Evolutionary conservation across 176 grass and related monocot species (phyloP), one percentile per base, ranked within the genome.

Genomic region (Elaeis guineensis): DNA sequence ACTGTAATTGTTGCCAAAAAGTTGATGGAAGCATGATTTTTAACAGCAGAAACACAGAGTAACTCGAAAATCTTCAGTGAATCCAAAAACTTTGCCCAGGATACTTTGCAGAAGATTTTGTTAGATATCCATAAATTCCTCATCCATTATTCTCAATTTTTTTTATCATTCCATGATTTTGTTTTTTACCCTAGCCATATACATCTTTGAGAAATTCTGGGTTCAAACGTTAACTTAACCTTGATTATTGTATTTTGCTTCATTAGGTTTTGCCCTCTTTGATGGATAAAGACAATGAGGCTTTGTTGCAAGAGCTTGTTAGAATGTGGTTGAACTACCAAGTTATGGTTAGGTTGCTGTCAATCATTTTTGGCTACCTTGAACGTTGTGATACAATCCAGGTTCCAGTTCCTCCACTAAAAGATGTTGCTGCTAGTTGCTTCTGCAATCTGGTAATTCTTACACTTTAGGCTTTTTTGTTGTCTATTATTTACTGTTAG

Each of bases 241-340:
- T 5, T 28, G 25, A 28, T 28, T 28, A 28, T 28, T 5, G 25
- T 28, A 28, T 15, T 68, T 19, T 19, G 4, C 52, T 19, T 54
- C 52, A n/a, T 24, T 77, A 85, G 82, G 82, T 80, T 73, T 72
- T 76, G 50, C 82, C 82, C 63, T 72, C 58, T 69, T 77, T 85
- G 52, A 72, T 69, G 68, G 51, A 80, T 49, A 77, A 80, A 68
- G 55, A 25, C 62, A 60, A 60, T 44, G 82, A 72, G 1, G 24
- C 17, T 24, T 66, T 85, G 58, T 73, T 80, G 35, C 71, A 64
- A 64, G 77, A 80, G 58, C 63, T 85, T 77, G 29, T 44, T 28
- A 77, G 56, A 21, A 72, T 80, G 68, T 85, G 82, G 82, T 80
- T 77, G 55, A 85, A 85, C 77, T 85, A 85, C 25, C 25, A 63